Base-by-base conservation (phyloP, 352 stramenopile genomes). In the Phytopythium helicoides region DNA sequence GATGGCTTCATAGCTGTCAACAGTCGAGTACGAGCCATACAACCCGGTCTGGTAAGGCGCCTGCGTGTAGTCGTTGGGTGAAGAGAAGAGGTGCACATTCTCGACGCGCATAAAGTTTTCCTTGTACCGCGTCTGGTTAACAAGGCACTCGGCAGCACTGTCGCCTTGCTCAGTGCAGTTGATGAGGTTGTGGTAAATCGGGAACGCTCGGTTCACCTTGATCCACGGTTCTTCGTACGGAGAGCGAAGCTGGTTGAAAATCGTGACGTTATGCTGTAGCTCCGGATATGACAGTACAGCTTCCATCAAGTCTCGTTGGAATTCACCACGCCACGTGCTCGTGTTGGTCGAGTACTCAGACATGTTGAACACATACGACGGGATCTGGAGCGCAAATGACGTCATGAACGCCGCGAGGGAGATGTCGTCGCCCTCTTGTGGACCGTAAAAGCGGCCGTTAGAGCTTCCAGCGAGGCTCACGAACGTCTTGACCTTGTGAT, bases 381-480 rank as follows among this genome's bases (percentile, higher is more conserved):
- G 51, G 39, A 60, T 46, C 37, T 51, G 45, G 14, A 50, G 4
- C 3, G 56, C 56, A 26, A 71, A 48, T 12, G 47, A 28, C 10
- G 58, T 56, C 19, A 62, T 26, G 8, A 69, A 64, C 15, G 51
- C 50, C 11, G 58, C 28, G 8, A 56, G 47, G 6, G 60, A 54
- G 10, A 55, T 37, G 8, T n/a, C 22, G 53, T 73, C 64, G 26
- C 14, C 51, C 12, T 44, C 16, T 42, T 73, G 59, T 11, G 65
- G 58, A 3, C 62, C 62, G 54, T 68, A 68, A 34, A 74, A 74
- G 48, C 57, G 58, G 25, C 65, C 65, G 51, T 74, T 68, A n/a
- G 62, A 42, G 7, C 44, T 53, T 9, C 56, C 62, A 0, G 65
- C 61, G 2, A 74, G 53, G 36, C 49, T 68, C 45, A 74, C 53